These are phyloP conservation scores for cucumber (Cucumis sativus) DNA, from an alignment of 306 rosid species.

Conservation along the genomic window Cucumber_9930_V3 NC_026656.2:13238501-13239000, in stretches of 20 bases:
- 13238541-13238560: conserved; percentile 1
- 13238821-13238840: not conserved
- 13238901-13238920: not conserved
- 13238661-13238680: not conserved
- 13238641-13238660: not conserved
- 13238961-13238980: not conserved
- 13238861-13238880: not conserved
- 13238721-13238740: not conserved
- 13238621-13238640: conserved; percentile 1
- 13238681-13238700: not conserved
- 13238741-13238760: not conserved
- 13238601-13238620: not conserved
- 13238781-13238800: not conserved
- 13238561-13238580: conserved; percentile 7
- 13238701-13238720: not conserved
- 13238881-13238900: not conserved
- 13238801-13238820: not conserved
- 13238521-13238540: not conserved
- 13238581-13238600: not conserved
- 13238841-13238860: not conserved
- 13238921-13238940: not conserved
- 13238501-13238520: conserved; percentile 3
- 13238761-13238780: not conserved
- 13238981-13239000: not conserved
- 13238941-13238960: not conserved